These are phyloP conservation scores for Mycena olivaceomarginata DNA, from an alignment of 768 basidiomycete genomes.

Conservation along the genomic window DNA sequence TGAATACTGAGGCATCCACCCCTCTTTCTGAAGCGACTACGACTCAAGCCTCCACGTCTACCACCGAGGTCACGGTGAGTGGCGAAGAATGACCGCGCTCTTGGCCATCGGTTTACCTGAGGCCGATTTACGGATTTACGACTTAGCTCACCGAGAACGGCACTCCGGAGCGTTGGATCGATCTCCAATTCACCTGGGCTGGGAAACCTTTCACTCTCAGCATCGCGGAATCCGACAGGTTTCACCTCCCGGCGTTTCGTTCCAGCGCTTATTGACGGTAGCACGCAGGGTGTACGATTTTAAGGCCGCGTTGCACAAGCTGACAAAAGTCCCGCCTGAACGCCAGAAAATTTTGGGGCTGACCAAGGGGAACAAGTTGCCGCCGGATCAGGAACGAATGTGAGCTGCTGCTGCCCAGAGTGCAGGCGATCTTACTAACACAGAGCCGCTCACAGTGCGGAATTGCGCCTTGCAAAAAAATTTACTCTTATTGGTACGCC, in stretches of 20 bases:
- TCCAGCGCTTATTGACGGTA: slow-evolving; percentile 27
- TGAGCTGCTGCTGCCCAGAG: slow-evolving; percentile 51
- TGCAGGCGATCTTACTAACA: not conserved
- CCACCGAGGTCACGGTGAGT: slow-evolving; percentile 26
- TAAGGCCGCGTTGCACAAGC: slow-evolving; percentile 76
- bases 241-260: slow-evolving; percentile 16
- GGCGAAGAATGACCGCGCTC: not conserved
- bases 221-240: slow-evolving; percentile 89
- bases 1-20: slow-evolving; percentile 7
- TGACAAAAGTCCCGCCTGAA: slow-evolving; percentile 89
- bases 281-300: slow-evolving; percentile 84
- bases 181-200: slow-evolving; percentile 83
- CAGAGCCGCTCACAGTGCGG: slow-evolving; percentile 62
- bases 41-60: slow-evolving; percentile 34
- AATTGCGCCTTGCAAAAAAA: slow-evolving; percentile 79
- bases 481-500: slow-evolving; percentile 93
- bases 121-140: not conserved
- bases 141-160: slow-evolving; percentile 33
- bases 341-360: slow-evolving; percentile 93
- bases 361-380: slow-evolving; percentile 85
- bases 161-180: slow-evolving; percentile 71
- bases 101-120: not conserved
- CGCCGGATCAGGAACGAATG: slow-evolving; percentile 84
- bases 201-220: slow-evolving; percentile 80
- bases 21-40: slow-evolving; percentile 1